Evolutionary conservation across 305 asterid species (phyloP).

Genomic region (Galium porrigens): DNA sequence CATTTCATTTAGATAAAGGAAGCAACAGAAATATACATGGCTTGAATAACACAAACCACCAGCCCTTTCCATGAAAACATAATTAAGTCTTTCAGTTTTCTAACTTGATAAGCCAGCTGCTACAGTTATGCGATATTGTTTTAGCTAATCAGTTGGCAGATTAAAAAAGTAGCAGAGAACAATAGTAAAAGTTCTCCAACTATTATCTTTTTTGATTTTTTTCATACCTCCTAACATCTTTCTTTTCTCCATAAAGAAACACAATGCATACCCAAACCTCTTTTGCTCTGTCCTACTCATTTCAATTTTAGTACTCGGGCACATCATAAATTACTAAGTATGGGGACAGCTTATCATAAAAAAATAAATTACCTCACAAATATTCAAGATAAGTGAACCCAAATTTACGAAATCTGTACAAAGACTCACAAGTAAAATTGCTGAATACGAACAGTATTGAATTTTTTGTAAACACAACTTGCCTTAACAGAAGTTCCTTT

Average conservation of each 20-base stretch:
- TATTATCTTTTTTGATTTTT: background rate
- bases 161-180: background rate
- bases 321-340: background rate
- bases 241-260: no score
- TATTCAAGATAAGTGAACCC: background rate
- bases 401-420: background rate
- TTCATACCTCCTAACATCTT: background rate
- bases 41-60: background rate
- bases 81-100: background rate
- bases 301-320: background rate
- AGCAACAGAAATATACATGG: background rate
- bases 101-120: background rate
- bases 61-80: background rate
- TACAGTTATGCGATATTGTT: no score
- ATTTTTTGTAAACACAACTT: slow-evolving; percentile 8
- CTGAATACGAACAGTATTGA: background rate
- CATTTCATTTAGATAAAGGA: background rate
- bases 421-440: background rate
- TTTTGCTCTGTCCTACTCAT: background rate
- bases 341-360: background rate
- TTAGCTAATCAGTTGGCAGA: background rate
- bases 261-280: background rate
- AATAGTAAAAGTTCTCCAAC: background rate
- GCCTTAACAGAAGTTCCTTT: slow-evolving; percentile 86
- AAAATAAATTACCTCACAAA: background rate